Base-by-base conservation (phyloP, 805 yeast genomes). In the Candida sphagnicola region DNA sequence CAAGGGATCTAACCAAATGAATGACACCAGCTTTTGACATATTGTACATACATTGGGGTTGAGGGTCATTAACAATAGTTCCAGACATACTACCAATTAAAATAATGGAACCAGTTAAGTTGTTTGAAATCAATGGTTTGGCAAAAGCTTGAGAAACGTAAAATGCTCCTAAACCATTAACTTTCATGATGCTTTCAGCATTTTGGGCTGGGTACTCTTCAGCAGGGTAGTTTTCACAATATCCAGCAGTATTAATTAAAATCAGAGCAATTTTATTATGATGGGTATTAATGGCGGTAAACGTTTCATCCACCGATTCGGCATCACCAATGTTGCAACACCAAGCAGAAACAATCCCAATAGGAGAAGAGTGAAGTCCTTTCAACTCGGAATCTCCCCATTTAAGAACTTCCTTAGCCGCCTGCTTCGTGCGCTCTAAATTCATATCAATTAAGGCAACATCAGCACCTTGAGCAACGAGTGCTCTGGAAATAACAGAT, bases 11-110 rank as follows among this genome's bases (percentile, higher is more conserved):
- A 39, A 76, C 85, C 73, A 85, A 67, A 63, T 85, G 93, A 51
- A 84, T 83, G 31, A 84, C 91, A 57, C 90, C 93, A 13, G 93
- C 93, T 67, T 85, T 85, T 50, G 91, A 74, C 85, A 82, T 80
- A 72, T 85, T 85, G 74, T 85, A 85, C 50, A 85, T 85, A 46
- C 78, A 74, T 62, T 82, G 89, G 15, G 86, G 86, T 59, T 82
- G 89, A 25, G 90, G 90, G 57, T 78, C 82, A 60, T 82, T 82
- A 45, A 82, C 88, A 50, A 82, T 80, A 43, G 80, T 73, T 39
- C 88, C 90, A 5, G 85, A 78, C 89, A 82, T 82, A 43, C 87
- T 81, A n/a, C 85, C 89, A 48, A 82, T 74, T 62, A 82, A 68
- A 42, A 82, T 80, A 45, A 78, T 71, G 5, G 87, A 79, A 24